Evolutionary conservation across 1,284 basidiomycete species (phyloP).

Genomic region (Stereum hirsutum): DNA sequence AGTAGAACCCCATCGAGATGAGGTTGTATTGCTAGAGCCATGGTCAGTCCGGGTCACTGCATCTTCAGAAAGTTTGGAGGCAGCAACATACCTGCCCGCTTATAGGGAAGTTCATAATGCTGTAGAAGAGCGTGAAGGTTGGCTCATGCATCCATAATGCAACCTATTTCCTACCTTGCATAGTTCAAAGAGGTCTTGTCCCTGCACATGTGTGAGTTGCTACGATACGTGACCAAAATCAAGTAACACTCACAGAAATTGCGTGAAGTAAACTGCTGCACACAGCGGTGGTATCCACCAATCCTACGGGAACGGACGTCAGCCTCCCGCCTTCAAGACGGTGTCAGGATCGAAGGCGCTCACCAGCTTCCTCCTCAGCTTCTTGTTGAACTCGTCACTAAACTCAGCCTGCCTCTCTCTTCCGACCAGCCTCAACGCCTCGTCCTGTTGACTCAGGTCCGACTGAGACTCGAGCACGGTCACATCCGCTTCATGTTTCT

Average conservation of each 20-base stretch:
- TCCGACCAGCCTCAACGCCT: slow-evolving; percentile 51
- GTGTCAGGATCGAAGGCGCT: slow-evolving; percentile 9
- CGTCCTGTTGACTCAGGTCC: slow-evolving; percentile 37
- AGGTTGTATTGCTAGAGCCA: slow-evolving; percentile 44
- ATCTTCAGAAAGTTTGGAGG: not conserved
- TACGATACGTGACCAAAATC: too few species aligned
- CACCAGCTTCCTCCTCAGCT: slow-evolving; percentile 50
- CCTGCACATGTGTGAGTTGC: too few species aligned
- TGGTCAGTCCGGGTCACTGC: slow-evolving; percentile 8
- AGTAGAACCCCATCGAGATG: slow-evolving; percentile 58
- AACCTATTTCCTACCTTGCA: slow-evolving; percentile 36
- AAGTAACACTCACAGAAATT: slow-evolving; percentile 43
- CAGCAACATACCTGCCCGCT: slow-evolving; percentile 36
- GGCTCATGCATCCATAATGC: not conserved
- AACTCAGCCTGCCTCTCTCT: slow-evolving; percentile 39
- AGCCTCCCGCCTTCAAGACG: not conserved
- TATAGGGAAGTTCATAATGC: slow-evolving; percentile 61
- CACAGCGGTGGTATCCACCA: slow-evolving; percentile 49
- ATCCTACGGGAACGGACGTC: slow-evolving; percentile 36
- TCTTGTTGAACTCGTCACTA: slow-evolving; percentile 51
- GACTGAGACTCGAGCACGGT: slow-evolving; percentile 16
- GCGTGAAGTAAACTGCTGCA: slow-evolving; percentile 60
- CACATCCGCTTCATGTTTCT: slow-evolving; percentile 15
- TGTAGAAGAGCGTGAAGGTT: slow-evolving; percentile 14
- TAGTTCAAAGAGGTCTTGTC: slow-evolving; percentile 65